phyloP scores from a whole-genome alignment of 345 rosid species.

The Eucalyptus victrix region DNA sequence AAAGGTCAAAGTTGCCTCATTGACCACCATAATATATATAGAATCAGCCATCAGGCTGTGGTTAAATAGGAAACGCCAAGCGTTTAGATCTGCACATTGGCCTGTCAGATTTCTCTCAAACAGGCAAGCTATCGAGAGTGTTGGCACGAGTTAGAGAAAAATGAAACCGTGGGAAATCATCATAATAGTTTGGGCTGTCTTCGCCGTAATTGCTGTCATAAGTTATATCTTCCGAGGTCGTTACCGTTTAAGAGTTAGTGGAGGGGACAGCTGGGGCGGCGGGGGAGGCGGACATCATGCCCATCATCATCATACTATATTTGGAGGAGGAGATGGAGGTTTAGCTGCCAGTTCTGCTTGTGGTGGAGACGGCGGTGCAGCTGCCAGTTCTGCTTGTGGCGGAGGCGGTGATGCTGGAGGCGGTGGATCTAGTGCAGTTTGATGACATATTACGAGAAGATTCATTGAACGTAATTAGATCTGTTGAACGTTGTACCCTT shows the following conservation, averaged over 20 bases:
- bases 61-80: background rate
- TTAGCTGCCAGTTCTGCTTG: background rate
- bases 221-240: background rate
- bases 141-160: background rate
- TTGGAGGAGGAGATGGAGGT: background rate
- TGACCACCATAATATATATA: background rate
- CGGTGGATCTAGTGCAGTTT: background rate
- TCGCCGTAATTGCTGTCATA: background rate
- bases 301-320: background rate
- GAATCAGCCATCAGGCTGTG: background rate
- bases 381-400: background rate
- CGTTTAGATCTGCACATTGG: background rate
- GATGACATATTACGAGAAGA: background rate
- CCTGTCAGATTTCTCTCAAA: background rate
- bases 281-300: background rate
- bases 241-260: background rate
- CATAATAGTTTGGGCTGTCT: background rate
- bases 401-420: background rate
- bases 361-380: background rate
- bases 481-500: background rate
- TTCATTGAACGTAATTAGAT: constrained; percentile 12
- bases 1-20: background rate
- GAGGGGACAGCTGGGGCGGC: background rate
- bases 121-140: background rate
- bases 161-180: background rate